Evolutionary conservation across 345 rosid genomes (phyloP).

Genomic region (Nephelium lappaceum): DNA sequence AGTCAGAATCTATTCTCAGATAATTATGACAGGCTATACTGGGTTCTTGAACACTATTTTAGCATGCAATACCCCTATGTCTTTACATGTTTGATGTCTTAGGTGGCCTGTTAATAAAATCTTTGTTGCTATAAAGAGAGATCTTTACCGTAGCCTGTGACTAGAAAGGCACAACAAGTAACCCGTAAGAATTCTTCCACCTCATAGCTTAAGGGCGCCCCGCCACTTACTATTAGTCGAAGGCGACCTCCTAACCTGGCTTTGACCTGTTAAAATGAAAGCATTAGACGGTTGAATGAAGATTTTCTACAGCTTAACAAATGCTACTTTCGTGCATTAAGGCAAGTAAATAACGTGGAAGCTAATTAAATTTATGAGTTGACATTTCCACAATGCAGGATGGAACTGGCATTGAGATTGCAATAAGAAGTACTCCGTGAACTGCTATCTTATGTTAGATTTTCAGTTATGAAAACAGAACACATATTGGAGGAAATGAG

Average conservation of each 20-base stretch:
- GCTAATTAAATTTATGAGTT: background rate
- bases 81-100: background rate
- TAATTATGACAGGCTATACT: background rate
- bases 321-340: background rate
- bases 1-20: background rate
- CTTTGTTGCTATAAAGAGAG: background rate
- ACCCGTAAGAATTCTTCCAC: constrained; percentile 96
- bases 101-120: background rate
- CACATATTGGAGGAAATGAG: background rate
- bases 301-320: background rate
- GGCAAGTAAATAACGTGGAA: background rate
- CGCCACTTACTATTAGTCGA: constrained; percentile 82
- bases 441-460: constrained; percentile 2
- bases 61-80: background rate
- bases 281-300: background rate
- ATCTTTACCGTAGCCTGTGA: constrained; percentile 89
- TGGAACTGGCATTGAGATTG: background rate
- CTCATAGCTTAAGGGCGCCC: constrained; percentile 83
- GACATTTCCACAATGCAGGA: constrained; percentile 7
- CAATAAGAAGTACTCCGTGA: background rate
- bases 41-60: background rate
- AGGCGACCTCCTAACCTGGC: constrained; percentile 87
- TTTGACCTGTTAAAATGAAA: constrained; percentile 57
- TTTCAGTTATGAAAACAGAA: constrained; percentile 11
- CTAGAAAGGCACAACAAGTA: constrained; percentile 78